These are phyloP conservation scores for Monosporozyma aerobia DNA, from an alignment of 805 yeast genomes.

Conservation along the genomic window DNA sequence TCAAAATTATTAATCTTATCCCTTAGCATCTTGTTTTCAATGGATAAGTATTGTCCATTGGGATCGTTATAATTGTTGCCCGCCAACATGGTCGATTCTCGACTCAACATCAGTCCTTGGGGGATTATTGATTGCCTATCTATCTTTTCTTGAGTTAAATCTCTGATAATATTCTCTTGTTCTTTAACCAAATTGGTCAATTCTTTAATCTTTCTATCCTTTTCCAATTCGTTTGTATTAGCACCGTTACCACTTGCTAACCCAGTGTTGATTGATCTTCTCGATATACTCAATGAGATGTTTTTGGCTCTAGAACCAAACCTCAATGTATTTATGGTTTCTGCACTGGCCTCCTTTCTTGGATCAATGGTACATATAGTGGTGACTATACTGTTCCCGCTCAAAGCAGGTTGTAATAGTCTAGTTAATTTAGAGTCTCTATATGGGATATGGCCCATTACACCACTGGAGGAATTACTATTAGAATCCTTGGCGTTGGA, in stretches of 20 bases:
- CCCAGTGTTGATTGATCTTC: constrained; percentile 22
- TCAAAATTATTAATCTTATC: constrained; percentile 64
- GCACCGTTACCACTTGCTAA: background rate
- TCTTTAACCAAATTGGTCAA: constrained; percentile 51
- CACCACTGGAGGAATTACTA: constrained; percentile 14
- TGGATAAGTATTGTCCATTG: constrained; percentile 37
- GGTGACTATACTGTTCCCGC: constrained; percentile 77
- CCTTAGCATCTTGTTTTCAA: constrained; percentile 56
- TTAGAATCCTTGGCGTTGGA: constrained; percentile 20
- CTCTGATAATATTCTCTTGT: constrained; percentile 45
- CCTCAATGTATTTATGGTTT: constrained; percentile 76
- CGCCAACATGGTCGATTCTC: background rate
- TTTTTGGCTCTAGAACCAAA: constrained; percentile 93
- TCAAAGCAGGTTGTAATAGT: constrained; percentile 80
- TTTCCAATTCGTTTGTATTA: constrained; percentile 23
- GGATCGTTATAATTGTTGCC: constrained; percentile 14
- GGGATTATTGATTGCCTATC: background rate
- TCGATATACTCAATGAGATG: constrained; percentile 44
- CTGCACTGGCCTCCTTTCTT: constrained; percentile 51
- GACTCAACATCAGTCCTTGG: background rate
- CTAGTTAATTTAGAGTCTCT: constrained; percentile 90
- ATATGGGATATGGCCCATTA: constrained; percentile 63
- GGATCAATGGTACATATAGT: constrained; percentile 82
- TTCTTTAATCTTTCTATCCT: constrained; percentile 45
- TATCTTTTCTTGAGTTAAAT: constrained; percentile 13